Percentiles rank a stretch among this genome's conserved stretches.
These are phyloP conservation scores for Fagus sylvatica DNA, from an alignment of 306 rosid species.

Conservation along the genomic window DNA sequence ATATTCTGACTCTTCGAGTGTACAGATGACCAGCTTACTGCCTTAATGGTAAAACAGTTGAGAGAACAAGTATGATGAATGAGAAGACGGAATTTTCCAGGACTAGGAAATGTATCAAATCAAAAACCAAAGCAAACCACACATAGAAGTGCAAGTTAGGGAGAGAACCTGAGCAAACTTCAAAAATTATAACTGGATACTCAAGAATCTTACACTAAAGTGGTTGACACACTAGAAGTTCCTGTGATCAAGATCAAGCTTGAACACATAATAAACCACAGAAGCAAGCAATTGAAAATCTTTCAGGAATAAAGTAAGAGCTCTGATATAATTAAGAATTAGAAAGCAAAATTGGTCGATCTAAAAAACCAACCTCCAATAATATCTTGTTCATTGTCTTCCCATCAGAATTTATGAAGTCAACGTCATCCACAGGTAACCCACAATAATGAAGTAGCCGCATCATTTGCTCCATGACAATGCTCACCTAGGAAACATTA, in stretches of 20 bases:
- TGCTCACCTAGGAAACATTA: constrained; percentile 71
- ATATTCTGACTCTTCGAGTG: not conserved
- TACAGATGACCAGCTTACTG: not conserved
- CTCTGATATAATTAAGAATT: not conserved
- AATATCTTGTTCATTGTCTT: constrained; percentile 88
- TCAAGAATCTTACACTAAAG: too few relatives aligned
- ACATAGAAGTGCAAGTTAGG: not conserved
- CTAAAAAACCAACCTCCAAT: constrained; percentile 60
- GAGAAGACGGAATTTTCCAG: not conserved
- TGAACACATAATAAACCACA: not conserved
- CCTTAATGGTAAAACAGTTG: not conserved
- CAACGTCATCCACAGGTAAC: constrained; percentile 78
- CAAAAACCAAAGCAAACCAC: not conserved
- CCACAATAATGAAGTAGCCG: constrained; percentile 90
- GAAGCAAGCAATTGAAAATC: too few relatives aligned
- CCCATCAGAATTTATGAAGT: constrained; percentile 91
- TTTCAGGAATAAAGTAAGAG: not conserved
- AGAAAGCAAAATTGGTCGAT: not conserved
- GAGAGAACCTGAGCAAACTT: too few relatives aligned
- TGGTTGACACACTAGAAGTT: not conserved
- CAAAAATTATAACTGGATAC: too few relatives aligned
- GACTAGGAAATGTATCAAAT: not conserved
- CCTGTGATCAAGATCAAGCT: not conserved
- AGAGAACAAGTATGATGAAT: not conserved
- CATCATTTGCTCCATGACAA: constrained; percentile 97